These are phyloP conservation scores for Pinguiococcus pyrenoidosus DNA, from an alignment of 108 stramenopile species.

Conservation along the genomic window DNA sequence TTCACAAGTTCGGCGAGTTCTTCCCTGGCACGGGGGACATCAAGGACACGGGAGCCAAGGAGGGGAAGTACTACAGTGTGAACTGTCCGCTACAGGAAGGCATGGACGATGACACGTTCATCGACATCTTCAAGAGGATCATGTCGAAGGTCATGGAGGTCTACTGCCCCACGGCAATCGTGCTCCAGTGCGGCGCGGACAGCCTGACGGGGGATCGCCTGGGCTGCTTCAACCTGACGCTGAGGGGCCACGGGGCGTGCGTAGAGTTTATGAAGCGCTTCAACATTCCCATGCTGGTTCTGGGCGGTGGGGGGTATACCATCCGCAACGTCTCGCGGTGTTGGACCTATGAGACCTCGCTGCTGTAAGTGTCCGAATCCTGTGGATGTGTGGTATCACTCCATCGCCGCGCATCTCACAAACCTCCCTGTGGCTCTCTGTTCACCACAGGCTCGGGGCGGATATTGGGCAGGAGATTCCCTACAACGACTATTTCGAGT, in stretches of 20 bases:
- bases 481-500: constrained; percentile 98
- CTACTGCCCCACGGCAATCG: constrained; percentile 87
- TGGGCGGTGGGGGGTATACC: constrained; percentile 98
- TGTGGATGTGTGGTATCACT: too few relatives aligned
- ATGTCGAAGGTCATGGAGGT: constrained; percentile 86
- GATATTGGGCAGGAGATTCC: constrained; percentile 75
- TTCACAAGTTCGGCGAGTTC: constrained; percentile 99
- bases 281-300: constrained; percentile 78
- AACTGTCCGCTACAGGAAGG: constrained; percentile 93
- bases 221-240: constrained; percentile 89
- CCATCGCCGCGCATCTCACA: too few relatives aligned
- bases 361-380: constrained; percentile 27
- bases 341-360: constrained; percentile 91
- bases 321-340: constrained; percentile 94
- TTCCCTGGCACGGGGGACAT: constrained; percentile 97
- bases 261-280: constrained; percentile 80
- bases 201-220: constrained; percentile 89
- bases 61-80: constrained; percentile 80
- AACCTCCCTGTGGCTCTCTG: neutral
- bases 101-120: constrained; percentile 81
- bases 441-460: neutral
- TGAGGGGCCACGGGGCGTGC: constrained; percentile 88
- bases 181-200: constrained; percentile 95
- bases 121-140: constrained; percentile 84
- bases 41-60: constrained; percentile 81